Evolutionary conservation across 441 rosid species (phyloP).

Genomic region (Metrosideros polymorpha): DNA sequence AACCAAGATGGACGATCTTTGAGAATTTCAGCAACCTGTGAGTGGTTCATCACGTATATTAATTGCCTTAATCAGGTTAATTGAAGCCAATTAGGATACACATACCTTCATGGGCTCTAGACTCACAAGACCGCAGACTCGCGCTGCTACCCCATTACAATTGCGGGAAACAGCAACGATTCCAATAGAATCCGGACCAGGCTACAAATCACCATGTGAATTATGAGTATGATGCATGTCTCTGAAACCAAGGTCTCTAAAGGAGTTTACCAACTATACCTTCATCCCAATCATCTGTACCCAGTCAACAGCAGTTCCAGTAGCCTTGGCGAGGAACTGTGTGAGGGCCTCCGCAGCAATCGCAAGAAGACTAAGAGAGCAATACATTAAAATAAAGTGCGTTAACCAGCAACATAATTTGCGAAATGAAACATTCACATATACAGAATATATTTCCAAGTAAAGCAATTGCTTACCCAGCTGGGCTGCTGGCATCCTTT

Average conservation of each 20-base stretch:
- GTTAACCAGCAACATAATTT: not conserved
- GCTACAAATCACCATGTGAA: not conserved
- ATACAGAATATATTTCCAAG: not conserved
- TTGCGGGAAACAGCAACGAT: constrained; percentile 18
- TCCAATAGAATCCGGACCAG: constrained; percentile 21
- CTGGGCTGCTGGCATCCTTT: constrained; percentile 94
- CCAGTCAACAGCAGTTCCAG: constrained; percentile 20
- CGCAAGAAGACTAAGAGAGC: constrained; percentile 5
- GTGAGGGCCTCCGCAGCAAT: constrained; percentile 16
- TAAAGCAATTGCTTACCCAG: constrained; percentile 43
- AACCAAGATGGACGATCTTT: constrained; percentile 16
- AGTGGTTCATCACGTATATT: not conserved
- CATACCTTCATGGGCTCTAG: constrained; percentile 16
- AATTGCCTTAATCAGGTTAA: not conserved
- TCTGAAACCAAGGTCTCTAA: not conserved
- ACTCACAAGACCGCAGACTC: constrained; percentile 15
- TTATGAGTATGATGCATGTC: not conserved
- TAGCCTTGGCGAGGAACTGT: constrained; percentile 17
- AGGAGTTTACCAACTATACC: not conserved
- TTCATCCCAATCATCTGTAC: constrained; percentile 19
- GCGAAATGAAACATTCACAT: not conserved
- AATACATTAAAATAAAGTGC: not conserved
- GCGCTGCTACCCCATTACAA: constrained; percentile 16
- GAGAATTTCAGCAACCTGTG: constrained; percentile 11
- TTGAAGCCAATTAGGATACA: not conserved